phyloP scores from a whole-genome alignment of 2,329 filamentous ascomycete genomes.

The Aspergillus sp. region DNA sequence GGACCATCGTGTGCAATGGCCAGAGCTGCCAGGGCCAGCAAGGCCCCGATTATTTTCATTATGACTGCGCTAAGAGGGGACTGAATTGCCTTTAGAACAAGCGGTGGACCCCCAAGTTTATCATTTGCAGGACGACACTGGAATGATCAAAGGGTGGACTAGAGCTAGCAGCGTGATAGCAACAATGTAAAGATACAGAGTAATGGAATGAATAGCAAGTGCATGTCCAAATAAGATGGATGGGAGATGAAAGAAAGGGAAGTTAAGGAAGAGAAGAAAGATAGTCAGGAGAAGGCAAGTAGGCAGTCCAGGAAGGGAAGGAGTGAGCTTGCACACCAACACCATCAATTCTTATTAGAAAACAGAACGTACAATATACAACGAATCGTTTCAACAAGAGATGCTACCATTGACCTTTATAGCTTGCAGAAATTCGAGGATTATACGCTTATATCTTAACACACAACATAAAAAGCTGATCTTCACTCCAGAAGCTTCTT shows the following conservation, averaged over 20 bases:
- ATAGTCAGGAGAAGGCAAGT: not conserved
- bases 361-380: not conserved
- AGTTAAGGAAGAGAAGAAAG: too few species aligned
- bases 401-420: too few species aligned
- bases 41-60: conserved; percentile 6
- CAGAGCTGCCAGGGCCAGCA: conserved; percentile 1
- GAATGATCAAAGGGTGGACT: not conserved
- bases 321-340: not conserved
- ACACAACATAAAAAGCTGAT: not conserved
- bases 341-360: not conserved
- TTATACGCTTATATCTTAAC: not conserved
- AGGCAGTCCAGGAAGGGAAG: not conserved
- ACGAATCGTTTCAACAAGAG: too few species aligned
- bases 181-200: not conserved
- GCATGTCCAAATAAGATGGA: not conserved
- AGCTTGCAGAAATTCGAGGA: too few species aligned
- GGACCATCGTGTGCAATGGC: conserved; percentile 7
- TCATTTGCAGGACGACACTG: not conserved
- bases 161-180: not conserved
- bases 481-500: conserved; percentile 1
- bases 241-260: too few species aligned
- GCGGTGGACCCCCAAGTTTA: not conserved
- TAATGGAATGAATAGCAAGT: not conserved
- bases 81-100: not conserved
- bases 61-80: not conserved